A percentile compares a stretch with the other conserved stretches of the same genome.
These are phyloP conservation scores for Hydrangea macrophylla DNA, from an alignment of 148 eudicot species.

Conservation along the genomic window DNA sequence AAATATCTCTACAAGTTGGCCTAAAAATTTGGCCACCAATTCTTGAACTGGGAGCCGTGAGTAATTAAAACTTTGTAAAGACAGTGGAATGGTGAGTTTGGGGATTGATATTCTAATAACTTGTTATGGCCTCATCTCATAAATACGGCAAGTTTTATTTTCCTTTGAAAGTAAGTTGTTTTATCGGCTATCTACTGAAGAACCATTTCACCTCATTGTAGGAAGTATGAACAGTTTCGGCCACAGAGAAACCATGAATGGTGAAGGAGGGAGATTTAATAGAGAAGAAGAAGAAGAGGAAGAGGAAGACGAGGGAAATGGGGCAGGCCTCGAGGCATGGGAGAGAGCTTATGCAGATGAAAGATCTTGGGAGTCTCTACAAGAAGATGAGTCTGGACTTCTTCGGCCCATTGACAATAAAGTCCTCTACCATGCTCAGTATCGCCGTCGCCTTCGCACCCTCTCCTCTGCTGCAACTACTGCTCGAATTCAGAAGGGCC, in stretches of 20 bases:
- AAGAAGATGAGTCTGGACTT: slow-evolving; percentile 90
- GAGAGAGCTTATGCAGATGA: slow-evolving; percentile 87
- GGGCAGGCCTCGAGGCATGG: slow-evolving; percentile 67
- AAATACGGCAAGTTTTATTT: no score
- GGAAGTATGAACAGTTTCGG: slow-evolving; percentile 29
- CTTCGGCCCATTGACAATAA: slow-evolving; percentile 78
- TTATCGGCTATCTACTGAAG: no score
- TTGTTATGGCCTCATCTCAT: no score
- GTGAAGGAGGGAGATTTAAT: slow-evolving; percentile 37
- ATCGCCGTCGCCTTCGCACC: slow-evolving; percentile 72
- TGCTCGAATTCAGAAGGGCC: slow-evolving; percentile 84
- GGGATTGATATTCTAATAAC: no score
- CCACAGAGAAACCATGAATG: slow-evolving; percentile 37
- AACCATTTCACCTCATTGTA: neutral
- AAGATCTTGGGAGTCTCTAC: slow-evolving; percentile 86
- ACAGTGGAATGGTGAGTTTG: no score
- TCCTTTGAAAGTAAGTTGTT: no score
- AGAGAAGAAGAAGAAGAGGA: slow-evolving; percentile 56
- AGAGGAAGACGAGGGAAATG: slow-evolving; percentile 54
- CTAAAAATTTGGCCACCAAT: no score
- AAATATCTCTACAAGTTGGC: no score
- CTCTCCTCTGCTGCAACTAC: slow-evolving; percentile 48
- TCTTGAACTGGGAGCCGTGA: no score
- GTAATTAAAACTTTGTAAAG: no score
- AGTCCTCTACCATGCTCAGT: slow-evolving; percentile 71